Percentiles rank a stretch among this genome's conserved stretches.
phyloP scores from a whole-genome alignment of 139 green algal genomes.

The Coelastrella sp. region DNA sequence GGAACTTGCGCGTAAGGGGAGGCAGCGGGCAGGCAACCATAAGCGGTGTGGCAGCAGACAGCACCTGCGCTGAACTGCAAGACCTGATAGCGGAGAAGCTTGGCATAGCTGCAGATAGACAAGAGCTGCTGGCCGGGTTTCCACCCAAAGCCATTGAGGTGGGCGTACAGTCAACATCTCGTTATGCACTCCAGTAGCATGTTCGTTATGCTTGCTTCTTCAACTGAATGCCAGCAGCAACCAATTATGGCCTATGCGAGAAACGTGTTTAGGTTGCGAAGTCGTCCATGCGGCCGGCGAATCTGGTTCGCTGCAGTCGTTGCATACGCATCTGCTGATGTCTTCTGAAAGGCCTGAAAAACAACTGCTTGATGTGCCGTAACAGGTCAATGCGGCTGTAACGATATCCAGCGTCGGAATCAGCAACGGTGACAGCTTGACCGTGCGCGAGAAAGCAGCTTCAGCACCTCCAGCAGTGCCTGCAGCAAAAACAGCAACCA shows the following conservation, averaged over 20 bases:
- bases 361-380: neutral
- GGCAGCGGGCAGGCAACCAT: conserved; percentile 50
- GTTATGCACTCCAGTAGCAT: neutral
- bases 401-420: conserved; percentile 55
- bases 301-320: neutral
- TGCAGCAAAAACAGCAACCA: neutral
- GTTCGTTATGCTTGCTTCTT: neutral
- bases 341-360: neutral
- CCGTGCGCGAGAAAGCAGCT: conserved; percentile 53
- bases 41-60: conserved; percentile 50
- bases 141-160: conserved; percentile 70
- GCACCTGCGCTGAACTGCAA: conserved; percentile 61
- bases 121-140: conserved; percentile 80
- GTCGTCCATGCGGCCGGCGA: neutral
- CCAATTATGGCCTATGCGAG: neutral
- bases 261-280: too few relatives aligned
- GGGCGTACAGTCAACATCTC: neutral
- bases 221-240: neutral
- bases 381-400: neutral
- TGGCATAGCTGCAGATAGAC: conserved; percentile 53
- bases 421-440: conserved; percentile 71
- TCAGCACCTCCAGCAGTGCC: neutral
- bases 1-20: conserved; percentile 50
- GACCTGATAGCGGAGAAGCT: conserved; percentile 57
- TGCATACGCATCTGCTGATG: too few relatives aligned